A percentile compares a stretch with the other conserved stretches of the same genome.
These are phyloP conservation scores for Kluyveromyces siamensis DNA, from an alignment of 805 yeast genomes.

Conservation along the genomic window DNA sequence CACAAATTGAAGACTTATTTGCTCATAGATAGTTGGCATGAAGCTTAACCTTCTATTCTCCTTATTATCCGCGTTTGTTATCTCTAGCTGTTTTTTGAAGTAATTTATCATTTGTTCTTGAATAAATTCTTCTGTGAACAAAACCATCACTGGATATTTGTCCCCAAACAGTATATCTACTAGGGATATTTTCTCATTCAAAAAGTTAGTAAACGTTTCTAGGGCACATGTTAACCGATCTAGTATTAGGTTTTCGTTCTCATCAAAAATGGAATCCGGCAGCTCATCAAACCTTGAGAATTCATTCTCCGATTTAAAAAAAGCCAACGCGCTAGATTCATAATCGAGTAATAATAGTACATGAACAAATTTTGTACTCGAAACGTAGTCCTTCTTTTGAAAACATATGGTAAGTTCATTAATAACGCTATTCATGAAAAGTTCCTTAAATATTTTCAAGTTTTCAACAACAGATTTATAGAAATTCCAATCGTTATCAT, in stretches of 20 bases:
- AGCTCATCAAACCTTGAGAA: constrained; percentile 22
- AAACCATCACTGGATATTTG: constrained; percentile 31
- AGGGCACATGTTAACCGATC: constrained; percentile 19
- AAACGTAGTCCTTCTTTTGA: constrained; percentile 36
- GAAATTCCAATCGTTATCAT: constrained; percentile 11
- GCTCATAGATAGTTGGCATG: constrained; percentile 28
- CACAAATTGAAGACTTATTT: constrained; percentile 24
- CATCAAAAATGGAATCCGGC: constrained; percentile 21
- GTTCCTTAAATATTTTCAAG: constrained; percentile 32
- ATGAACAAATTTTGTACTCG: constrained; percentile 25
- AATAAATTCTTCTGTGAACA: constrained; percentile 31
- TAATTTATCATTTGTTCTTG: constrained; percentile 29
- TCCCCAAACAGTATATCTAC: constrained; percentile 33
- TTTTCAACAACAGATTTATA: constrained; percentile 14
- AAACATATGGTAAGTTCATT: constrained; percentile 57
- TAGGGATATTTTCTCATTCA: constrained; percentile 30
- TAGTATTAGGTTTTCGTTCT: constrained; percentile 11
- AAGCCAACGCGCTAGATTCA: constrained; percentile 31
- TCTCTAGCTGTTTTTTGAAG: constrained; percentile 17
- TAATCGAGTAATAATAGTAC: constrained; percentile 32
- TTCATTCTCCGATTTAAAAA: constrained; percentile 31
- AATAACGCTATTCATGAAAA: constrained; percentile 63
- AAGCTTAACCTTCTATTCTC: constrained; percentile 13
- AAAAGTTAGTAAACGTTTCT: constrained; percentile 20
- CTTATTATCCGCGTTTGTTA: constrained; percentile 1